A percentile compares a stretch with the other conserved stretches of the same genome.
These are phyloP conservation scores for Suillus plorans DNA, from an alignment of 768 basidiomycete species.

Conservation along the genomic window DNA sequence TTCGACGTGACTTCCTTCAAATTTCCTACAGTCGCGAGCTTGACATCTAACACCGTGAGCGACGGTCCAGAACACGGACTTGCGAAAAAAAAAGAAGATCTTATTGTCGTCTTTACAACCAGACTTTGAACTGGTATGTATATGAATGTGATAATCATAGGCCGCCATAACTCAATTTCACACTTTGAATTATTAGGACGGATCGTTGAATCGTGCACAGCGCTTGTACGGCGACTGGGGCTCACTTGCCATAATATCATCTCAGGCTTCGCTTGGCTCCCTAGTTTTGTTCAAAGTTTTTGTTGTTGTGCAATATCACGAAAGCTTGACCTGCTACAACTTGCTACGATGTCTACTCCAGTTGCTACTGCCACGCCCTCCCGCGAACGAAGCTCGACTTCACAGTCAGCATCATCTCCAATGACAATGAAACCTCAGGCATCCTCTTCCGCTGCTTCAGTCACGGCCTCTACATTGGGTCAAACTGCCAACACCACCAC, in stretches of 20 bases:
- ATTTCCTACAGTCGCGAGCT: neutral
- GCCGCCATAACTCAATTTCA: neutral
- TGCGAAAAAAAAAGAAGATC: neutral
- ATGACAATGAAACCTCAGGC: slow-evolving; percentile 32
- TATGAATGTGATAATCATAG: neutral
- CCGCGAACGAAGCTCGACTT: slow-evolving; percentile 24
- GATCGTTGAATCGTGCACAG: neutral
- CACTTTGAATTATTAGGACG: neutral
- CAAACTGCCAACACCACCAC: slow-evolving; percentile 31
- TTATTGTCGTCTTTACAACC: no score
- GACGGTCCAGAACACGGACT: neutral
- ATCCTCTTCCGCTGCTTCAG: slow-evolving; percentile 29
- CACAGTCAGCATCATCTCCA: slow-evolving; percentile 25
- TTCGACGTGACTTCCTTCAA: neutral
- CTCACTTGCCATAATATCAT: neutral
- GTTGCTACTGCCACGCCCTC: slow-evolving; percentile 17
- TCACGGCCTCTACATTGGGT: slow-evolving; percentile 23
- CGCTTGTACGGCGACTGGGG: neutral
- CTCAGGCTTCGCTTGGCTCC: neutral
- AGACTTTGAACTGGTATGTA: neutral
- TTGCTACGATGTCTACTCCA: neutral
- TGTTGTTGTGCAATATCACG: neutral
- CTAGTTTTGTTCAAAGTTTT: slow-evolving; percentile 1
- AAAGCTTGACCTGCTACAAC: neutral
- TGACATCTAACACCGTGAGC: neutral